Conservation (phyloP, 371 early-diverging fungal genomes). For the Dinochytrium kinnereticum region DNA sequence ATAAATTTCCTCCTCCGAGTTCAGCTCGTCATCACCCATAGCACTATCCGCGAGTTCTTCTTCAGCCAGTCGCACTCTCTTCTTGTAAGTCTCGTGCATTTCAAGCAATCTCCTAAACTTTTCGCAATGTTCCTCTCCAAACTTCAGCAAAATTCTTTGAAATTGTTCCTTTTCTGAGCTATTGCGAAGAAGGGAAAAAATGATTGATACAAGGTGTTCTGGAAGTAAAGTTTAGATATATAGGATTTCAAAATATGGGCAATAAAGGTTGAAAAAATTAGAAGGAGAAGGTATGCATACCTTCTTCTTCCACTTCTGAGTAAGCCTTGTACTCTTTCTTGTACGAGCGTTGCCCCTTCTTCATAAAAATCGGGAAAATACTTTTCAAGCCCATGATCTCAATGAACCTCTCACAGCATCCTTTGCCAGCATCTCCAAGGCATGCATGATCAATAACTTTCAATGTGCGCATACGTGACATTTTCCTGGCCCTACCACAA, state of each 20-base stretch:
- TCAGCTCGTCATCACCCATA: constrained; percentile 52
- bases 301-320: constrained; percentile 74
- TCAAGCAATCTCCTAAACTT: constrained; percentile 80
- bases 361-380: constrained; percentile 80
- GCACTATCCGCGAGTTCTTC: constrained; percentile 26
- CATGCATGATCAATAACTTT: constrained; percentile 88
- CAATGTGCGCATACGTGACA: constrained; percentile 80
- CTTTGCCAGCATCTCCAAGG: constrained; percentile 40
- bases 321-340: constrained; percentile 52
- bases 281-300: constrained; percentile 37
- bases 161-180: constrained; percentile 58
- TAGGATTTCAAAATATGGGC: too few species aligned
- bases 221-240: too few species aligned
- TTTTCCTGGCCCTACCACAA: constrained; percentile 67
- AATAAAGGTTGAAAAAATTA: neutral
- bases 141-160: constrained; percentile 80
- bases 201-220: constrained; percentile 84
- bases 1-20: constrained; percentile 67
- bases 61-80: constrained; percentile 58
- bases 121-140: constrained; percentile 77
- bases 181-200: constrained; percentile 69
- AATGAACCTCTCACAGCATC: constrained; percentile 67
- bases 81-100: constrained; percentile 69
- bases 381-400: constrained; percentile 80
- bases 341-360: constrained; percentile 72